These are phyloP conservation scores for Stygiomarasmius scandens DNA, from an alignment of 1,284 basidiomycete species.

Conservation along the genomic window DNA sequence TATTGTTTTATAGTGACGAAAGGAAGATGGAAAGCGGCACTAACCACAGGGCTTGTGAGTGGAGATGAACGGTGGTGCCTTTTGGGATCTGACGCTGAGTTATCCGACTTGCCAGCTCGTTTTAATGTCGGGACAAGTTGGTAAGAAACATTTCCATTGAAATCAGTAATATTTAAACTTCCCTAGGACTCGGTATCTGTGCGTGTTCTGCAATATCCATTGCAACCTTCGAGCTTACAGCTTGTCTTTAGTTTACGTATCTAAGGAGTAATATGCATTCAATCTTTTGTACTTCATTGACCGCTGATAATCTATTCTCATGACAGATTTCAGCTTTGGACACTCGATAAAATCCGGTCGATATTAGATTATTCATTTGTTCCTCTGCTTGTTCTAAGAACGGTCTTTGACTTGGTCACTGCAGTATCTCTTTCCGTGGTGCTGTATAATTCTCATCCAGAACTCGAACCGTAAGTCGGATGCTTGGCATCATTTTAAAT, in stretches of 20 bases:
- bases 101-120: background rate
- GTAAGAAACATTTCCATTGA: background rate
- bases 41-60: background rate
- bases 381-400: background rate
- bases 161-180: too few relatives aligned
- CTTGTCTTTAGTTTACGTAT: too few relatives aligned
- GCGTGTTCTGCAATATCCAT: too few relatives aligned
- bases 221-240: too few relatives aligned
- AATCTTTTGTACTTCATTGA: too few relatives aligned
- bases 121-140: background rate
- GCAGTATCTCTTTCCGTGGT: background rate
- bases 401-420: background rate
- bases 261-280: too few relatives aligned
- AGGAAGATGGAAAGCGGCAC: background rate
- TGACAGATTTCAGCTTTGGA: background rate
- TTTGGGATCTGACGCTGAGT: too few relatives aligned
- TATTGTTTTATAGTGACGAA: background rate
- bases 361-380: background rate
- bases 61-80: too few relatives aligned
- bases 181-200: too few relatives aligned
- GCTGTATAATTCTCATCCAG: background rate
- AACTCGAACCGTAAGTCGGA: too few relatives aligned
- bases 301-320: too few relatives aligned
- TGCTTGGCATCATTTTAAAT: too few relatives aligned
- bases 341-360: background rate